A percentile compares a stretch with the other conserved stretches of the same genome.
phyloP scores from a whole-genome alignment of 148 eudicot species.

The Silene conica region DNA sequence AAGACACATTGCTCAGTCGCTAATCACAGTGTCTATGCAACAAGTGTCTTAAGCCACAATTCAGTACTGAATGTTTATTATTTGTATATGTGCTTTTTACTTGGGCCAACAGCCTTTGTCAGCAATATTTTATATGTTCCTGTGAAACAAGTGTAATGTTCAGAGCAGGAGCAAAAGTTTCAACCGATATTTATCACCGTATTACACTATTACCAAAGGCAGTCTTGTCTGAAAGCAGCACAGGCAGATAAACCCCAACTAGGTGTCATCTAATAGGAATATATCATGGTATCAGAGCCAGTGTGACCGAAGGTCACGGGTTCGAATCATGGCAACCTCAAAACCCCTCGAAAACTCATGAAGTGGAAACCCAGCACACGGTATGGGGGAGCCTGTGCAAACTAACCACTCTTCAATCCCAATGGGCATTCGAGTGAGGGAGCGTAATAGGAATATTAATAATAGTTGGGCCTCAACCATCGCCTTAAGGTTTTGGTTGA shows the following conservation, averaged over 20 bases:
- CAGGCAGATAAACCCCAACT: neutral
- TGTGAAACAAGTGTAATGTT: neutral
- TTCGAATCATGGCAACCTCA: no score
- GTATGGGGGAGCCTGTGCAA: no score
- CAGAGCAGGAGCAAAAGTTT: neutral
- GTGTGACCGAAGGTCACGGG: no score
- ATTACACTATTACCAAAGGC: constrained; percentile 2
- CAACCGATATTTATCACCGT: neutral
- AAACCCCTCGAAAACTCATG: no score
- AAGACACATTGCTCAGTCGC: constrained; percentile 25
- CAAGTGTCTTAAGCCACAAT: neutral
- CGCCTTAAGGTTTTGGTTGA: no score
- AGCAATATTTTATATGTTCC: neutral
- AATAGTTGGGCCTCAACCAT: no score
- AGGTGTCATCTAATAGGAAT: no score
- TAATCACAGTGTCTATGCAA: constrained; percentile 5
- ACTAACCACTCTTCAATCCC: no score
- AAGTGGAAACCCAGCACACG: no score
- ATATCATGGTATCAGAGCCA: no score
- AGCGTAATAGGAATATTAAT: no score
- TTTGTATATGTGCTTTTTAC: neutral
- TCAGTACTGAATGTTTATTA: neutral
- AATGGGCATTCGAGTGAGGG: no score
- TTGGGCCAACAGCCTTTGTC: neutral
- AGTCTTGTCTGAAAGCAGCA: neutral